Percentiles rank a stretch among this genome's conserved stretches.
phyloP scores from a whole-genome alignment of 1,139 yeast genomes.

The Yamadazyma diddensiae region DNA sequence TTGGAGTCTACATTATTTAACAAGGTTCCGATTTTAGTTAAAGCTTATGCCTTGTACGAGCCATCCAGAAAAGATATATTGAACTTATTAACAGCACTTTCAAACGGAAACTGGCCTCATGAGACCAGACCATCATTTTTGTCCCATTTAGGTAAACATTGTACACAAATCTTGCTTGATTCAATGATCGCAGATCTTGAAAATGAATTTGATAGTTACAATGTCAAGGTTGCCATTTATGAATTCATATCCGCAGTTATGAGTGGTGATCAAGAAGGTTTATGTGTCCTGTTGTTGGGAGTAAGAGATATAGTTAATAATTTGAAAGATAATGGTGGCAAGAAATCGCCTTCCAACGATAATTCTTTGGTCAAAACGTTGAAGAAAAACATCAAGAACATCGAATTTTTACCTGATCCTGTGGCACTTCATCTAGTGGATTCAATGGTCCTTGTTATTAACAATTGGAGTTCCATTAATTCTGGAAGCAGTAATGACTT shows the following conservation, averaged over 20 bases:
- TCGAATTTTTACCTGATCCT: constrained; percentile 55
- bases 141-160: constrained; percentile 70
- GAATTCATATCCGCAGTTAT: constrained; percentile 74
- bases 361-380: constrained; percentile 52
- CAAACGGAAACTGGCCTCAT: constrained; percentile 58
- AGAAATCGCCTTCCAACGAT: constrained; percentile 12
- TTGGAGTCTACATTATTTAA: constrained; percentile 62
- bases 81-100: constrained; percentile 58
- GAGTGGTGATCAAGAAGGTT: constrained; percentile 81
- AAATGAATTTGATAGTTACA: constrained; percentile 55
- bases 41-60: constrained; percentile 52
- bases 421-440: constrained; percentile 60
- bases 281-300: constrained; percentile 71
- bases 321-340: constrained; percentile 17
- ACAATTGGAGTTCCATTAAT: constrained; percentile 65
- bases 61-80: constrained; percentile 51
- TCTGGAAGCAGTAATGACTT: constrained; percentile 20
- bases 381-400: constrained; percentile 53
- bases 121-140: constrained; percentile 69
- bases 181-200: constrained; percentile 61
- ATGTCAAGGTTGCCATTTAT: constrained; percentile 57
- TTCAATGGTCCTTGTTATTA: constrained; percentile 63
- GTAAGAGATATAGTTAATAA: constrained; percentile 58
- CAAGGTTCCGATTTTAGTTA: constrained; percentile 55
- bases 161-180: constrained; percentile 57